Conservation (phyloP, 2,329 filamentous ascomycete species). For the Orbilia ellipsospora region DNA sequence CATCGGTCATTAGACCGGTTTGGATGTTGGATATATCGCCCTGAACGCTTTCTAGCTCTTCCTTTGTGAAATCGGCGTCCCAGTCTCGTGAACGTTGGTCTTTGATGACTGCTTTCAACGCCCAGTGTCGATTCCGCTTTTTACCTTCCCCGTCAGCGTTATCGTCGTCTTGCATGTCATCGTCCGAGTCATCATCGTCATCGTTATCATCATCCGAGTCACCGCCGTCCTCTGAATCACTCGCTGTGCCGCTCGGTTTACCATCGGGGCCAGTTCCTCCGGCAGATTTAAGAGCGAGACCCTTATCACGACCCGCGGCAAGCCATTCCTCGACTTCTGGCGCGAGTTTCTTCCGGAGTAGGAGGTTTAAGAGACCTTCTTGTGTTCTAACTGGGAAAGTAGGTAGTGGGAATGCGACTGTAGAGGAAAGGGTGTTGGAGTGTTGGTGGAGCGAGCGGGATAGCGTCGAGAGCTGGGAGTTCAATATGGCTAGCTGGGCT, state of each 20-base stretch:
- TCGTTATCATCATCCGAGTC: conserved; percentile 17
- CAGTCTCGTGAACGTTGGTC: conserved; percentile 46
- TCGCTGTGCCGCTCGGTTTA: conserved; percentile 17
- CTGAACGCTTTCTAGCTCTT: conserved; percentile 33
- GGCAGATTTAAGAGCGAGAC: conserved; percentile 28
- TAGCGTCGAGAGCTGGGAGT: conserved; percentile 67
- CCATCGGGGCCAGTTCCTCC: conserved; percentile 6
- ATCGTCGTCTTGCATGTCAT: conserved; percentile 44
- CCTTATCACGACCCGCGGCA: conserved; percentile 63
- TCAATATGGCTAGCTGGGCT: conserved; percentile 62
- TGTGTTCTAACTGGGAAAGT: conserved; percentile 66
- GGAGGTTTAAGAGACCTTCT: conserved; percentile 65
- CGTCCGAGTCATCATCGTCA: conserved; percentile 23
- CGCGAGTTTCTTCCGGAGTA: conserved; percentile 71
- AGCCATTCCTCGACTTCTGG: conserved; percentile 71
- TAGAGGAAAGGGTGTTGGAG: conserved; percentile 65
- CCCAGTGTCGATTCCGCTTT: conserved; percentile 43
- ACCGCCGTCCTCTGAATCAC: conserved; percentile 34
- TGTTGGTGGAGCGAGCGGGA: conserved; percentile 67
- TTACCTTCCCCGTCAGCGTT: conserved; percentile 25
- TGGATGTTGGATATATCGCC: conserved; percentile 40
- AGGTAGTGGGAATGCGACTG: conserved; percentile 69
- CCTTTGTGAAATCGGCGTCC: conserved; percentile 53
- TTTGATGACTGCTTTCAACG: conserved; percentile 43
- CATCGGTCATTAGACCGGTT: conserved; percentile 42